phyloP scores from a whole-genome alignment of 2,329 filamentous ascomycete genomes.

The Stagonosporopsis tanaceti region DNA sequence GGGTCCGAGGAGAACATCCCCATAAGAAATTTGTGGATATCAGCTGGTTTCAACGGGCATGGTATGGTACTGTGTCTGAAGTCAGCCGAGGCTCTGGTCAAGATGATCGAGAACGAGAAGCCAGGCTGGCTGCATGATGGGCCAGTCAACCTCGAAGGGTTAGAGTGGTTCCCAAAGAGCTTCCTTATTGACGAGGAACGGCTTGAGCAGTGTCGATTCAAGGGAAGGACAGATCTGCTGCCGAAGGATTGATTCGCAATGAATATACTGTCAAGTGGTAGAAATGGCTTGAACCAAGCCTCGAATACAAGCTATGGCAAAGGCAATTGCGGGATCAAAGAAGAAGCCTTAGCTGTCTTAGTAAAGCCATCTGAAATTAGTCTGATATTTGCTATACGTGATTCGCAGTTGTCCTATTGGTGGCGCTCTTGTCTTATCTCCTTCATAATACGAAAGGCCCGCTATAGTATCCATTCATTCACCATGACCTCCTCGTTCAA shows the following conservation, averaged over 20 bases:
- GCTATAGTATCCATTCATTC: slow-evolving; percentile 36
- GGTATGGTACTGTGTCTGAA: slow-evolving; percentile 70
- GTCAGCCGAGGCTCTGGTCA: slow-evolving; percentile 64
- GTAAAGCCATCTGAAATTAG: background rate
- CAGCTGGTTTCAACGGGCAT: slow-evolving; percentile 70
- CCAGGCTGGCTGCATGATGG: slow-evolving; percentile 26
- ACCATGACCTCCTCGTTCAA: slow-evolving; percentile 37
- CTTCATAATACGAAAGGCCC: background rate
- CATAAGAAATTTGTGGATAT: slow-evolving; percentile 59
- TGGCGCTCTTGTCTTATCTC: background rate
- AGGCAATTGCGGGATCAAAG: background rate
- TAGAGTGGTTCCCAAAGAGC: slow-evolving; percentile 62
- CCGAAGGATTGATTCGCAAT: background rate
- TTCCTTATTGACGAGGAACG: slow-evolving; percentile 60
- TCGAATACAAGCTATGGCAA: background rate
- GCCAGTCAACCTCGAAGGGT: background rate
- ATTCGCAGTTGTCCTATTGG: background rate
- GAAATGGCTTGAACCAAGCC: background rate
- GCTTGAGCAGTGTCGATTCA: slow-evolving; percentile 39
- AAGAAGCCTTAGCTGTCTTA: background rate
- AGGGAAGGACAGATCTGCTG: slow-evolving; percentile 38
- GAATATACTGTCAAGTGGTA: background rate
- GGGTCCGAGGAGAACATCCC: background rate
- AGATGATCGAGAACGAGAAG: slow-evolving; percentile 58
- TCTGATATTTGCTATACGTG: background rate